These are phyloP conservation scores for Orbilia brochopaga DNA, from an alignment of 2,329 filamentous ascomycete species.

Conservation along the genomic window DNA sequence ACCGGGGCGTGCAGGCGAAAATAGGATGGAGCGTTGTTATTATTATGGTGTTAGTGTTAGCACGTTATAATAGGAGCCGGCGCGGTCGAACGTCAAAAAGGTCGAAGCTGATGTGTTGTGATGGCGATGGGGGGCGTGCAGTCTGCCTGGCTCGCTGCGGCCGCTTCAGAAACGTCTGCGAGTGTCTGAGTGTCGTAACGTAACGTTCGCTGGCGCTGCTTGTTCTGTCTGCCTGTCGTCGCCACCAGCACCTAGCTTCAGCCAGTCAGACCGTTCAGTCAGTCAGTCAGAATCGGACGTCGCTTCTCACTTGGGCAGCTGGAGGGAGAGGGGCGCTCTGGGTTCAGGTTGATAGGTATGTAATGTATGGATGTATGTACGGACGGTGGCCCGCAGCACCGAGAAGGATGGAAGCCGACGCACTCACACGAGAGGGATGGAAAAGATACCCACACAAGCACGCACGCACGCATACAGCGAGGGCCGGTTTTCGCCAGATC, in stretches of 20 bases:
- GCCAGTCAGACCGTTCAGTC: not conserved
- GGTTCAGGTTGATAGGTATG: not conserved
- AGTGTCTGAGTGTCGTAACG: not conserved
- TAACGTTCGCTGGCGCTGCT: not conserved
- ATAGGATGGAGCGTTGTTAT: not conserved
- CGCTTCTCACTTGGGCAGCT: slow-evolving; percentile 8
- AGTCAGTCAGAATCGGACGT: not conserved
- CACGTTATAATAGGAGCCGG: too few relatives aligned
- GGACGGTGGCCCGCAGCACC: not conserved
- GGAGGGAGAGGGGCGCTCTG: slow-evolving; percentile 3
- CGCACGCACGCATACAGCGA: not conserved
- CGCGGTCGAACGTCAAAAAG: not conserved
- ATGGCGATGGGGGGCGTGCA: not conserved
- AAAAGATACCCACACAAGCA: not conserved
- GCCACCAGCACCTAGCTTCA: not conserved
- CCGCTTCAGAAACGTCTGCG: not conserved
- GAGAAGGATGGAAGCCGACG: not conserved
- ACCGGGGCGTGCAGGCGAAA: not conserved
- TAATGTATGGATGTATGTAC: too few relatives aligned
- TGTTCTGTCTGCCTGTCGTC: slow-evolving; percentile 7
- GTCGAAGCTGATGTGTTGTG: slow-evolving; percentile 6
- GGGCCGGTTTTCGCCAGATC: not conserved
- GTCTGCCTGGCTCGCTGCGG: not conserved
- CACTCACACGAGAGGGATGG: slow-evolving; percentile 2
- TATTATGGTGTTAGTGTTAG: too few relatives aligned